phyloP scores from a whole-genome alignment of 345 rosid species.

The Arabis hirsuta region DNA sequence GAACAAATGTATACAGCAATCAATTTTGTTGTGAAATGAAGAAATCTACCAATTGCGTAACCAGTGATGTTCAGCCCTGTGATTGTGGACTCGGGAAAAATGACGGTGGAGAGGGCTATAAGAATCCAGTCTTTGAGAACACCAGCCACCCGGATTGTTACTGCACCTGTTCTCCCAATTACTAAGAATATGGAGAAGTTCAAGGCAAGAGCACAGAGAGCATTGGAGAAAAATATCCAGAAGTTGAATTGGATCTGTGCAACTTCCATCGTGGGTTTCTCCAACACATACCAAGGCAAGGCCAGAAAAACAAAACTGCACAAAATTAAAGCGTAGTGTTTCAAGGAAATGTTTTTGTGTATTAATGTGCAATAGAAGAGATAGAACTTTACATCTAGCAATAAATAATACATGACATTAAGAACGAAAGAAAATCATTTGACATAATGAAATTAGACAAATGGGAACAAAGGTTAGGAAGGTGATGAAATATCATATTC shows the following conservation, averaged over 20 bases:
- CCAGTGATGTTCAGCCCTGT: slow-evolving; percentile 92
- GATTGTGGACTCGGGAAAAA: slow-evolving; percentile 90
- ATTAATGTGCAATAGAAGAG: slow-evolving; percentile 6
- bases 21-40: slow-evolving; percentile 2
- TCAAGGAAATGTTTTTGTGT: slow-evolving; percentile 3
- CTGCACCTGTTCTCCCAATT: slow-evolving; percentile 95
- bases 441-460: background rate
- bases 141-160: slow-evolving; percentile 94
- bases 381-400: background rate
- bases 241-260: slow-evolving; percentile 89
- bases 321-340: slow-evolving; percentile 7
- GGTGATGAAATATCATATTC: background rate
- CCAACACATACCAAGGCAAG: slow-evolving; percentile 90
- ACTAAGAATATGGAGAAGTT: slow-evolving; percentile 92
- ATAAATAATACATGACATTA: background rate
- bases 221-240: slow-evolving; percentile 98
- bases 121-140: slow-evolving; percentile 97
- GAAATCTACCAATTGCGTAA: slow-evolving; percentile 82
- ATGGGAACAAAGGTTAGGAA: background rate
- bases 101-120: slow-evolving; percentile 89
- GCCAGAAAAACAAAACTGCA: slow-evolving; percentile 94
- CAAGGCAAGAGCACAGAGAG: slow-evolving; percentile 88
- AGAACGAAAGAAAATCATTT: slow-evolving; percentile 7
- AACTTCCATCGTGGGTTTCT: slow-evolving; percentile 81
- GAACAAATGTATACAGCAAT: background rate